Conservation (phyloP, 257 asterid species). For the Ilex aquifolium region DNA sequence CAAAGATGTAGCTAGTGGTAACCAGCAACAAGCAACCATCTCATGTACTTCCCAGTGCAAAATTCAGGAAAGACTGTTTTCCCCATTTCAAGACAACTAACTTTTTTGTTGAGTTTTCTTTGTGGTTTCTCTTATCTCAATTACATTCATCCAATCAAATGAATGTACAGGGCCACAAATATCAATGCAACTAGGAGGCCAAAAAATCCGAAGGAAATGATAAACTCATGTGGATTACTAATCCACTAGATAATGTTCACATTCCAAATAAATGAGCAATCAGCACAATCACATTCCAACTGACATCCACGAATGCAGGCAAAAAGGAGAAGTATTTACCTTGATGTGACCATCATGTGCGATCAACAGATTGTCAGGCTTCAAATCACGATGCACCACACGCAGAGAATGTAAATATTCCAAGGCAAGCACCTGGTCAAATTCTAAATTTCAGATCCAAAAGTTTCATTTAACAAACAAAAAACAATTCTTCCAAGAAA, state of each 20-base stretch:
- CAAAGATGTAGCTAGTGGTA: too few species aligned
- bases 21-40: too few species aligned
- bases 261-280: not conserved
- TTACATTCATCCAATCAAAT: too few species aligned
- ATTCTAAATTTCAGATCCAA: not conserved
- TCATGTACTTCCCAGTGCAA: too few species aligned
- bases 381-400: constrained; percentile 97
- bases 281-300: too few species aligned
- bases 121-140: too few species aligned
- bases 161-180: too few species aligned
- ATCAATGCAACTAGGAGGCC: not conserved
- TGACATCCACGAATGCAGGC: not conserved
- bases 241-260: not conserved
- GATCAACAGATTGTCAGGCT: constrained; percentile 97
- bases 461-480: not conserved
- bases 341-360: constrained; percentile 99
- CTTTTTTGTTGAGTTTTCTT: too few species aligned
- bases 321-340: constrained; percentile 38
- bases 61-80: too few species aligned
- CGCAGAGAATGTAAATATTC: constrained; percentile 90
- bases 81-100: too few species aligned
- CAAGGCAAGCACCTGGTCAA: constrained; percentile 93
- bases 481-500: not conserved
- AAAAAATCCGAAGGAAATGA: not conserved
- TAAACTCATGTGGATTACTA: not conserved